Conservation (phyloP, 495 filamentous ascomycete genomes). For the Penicillium paxilli region DNA sequence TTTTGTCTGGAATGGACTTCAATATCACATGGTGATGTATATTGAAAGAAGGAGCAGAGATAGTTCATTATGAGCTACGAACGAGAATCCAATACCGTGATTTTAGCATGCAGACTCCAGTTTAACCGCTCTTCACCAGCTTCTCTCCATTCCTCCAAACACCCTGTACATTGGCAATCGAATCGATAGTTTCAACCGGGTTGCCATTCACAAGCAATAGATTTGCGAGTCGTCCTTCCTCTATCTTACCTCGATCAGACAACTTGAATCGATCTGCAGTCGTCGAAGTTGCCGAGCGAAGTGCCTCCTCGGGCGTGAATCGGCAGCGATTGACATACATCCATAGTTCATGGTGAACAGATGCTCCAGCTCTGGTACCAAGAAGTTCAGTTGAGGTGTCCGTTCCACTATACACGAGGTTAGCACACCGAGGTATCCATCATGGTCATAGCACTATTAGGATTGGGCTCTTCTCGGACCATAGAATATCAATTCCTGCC, state of each 20-base stretch:
- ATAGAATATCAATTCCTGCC: slow-evolving; percentile 7
- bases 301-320: slow-evolving; percentile 9
- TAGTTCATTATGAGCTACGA: too few species aligned
- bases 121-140: not conserved
- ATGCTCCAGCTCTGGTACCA: slow-evolving; percentile 9
- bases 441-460: too few species aligned
- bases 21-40: too few species aligned
- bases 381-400: slow-evolving; percentile 4
- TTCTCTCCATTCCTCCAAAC: slow-evolving; percentile 10
- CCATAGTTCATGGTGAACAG: slow-evolving; percentile 13
- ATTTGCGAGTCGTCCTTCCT: slow-evolving; percentile 7
- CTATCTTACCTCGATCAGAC: slow-evolving; percentile 3
- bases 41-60: too few species aligned
- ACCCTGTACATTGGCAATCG: not conserved
- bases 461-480: too few species aligned
- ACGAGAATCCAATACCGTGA: too few species aligned
- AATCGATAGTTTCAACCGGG: slow-evolving; percentile 4
- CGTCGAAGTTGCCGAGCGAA: slow-evolving; percentile 8
- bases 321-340: slow-evolving; percentile 14
- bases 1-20: too few species aligned
- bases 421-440: not conserved
- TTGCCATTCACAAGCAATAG: slow-evolving; percentile 4
- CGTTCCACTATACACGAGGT: not conserved
- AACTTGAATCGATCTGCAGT: slow-evolving; percentile 6
- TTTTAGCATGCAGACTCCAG: not conserved